Evolutionary conservation across 257 asterid species (phyloP), one percentile per base, ranked within the genome.

Genomic region (Mentha longifolia): DNA sequence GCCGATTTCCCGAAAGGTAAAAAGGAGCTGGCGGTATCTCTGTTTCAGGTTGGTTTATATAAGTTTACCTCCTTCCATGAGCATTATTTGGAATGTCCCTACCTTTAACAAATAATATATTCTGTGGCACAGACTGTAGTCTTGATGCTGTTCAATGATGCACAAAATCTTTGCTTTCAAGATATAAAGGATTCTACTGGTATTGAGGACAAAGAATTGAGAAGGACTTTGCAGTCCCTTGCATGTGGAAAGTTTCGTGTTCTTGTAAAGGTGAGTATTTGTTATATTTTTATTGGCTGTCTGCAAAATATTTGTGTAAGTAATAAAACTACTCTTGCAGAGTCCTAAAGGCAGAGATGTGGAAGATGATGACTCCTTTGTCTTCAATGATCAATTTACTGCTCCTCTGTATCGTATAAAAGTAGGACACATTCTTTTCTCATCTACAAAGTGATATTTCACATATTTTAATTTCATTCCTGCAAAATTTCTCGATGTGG

Each of bases 231-330:
- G 75, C 99, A 89, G 85, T 92, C 99, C 79, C 98, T 95, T 66
- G 99, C 97, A 16, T 92, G 99, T 68, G 99, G 98, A 67, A 95
- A 92, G 78, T 84, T 92, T 22, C 99, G 96, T n/a, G 94, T 95
- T 67, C 96, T 95, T 71, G 91, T 80, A 79, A 95, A 95, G 88
- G 97, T 89, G 77, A 60, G 85, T 78, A 35, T 46, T 67, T 56
- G n/a, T 37, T 68, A 61, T 55, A 51, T 49, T 41, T 25, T 67
- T 49, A 58, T 57, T 39, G 61, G 30, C 37, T 59, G 8, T 42
- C 10, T 5, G 51, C 19, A 70, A 51, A 49, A 22, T 50, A 51
- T 58, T 20, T 68, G 37, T 54, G 49, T 15, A 54, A 65, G 6
- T 65, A 35, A 58, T 17, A 58, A 25, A 37, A 62, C 61, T 39